Conservation (phyloP, 2,329 filamentous ascomycete genomes). For the Pezicula rhizophila region DNA sequence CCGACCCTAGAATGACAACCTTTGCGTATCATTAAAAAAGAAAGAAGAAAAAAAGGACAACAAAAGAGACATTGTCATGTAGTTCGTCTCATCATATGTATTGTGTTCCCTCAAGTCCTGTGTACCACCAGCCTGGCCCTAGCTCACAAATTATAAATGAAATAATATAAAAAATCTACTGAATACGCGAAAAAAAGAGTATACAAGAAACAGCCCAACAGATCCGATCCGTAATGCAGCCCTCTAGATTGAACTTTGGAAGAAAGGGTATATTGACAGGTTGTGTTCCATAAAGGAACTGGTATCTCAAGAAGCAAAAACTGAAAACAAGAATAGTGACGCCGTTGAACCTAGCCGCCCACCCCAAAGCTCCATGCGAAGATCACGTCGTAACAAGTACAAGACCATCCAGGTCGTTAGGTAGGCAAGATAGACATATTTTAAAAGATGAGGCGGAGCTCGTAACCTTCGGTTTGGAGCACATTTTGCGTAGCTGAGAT, state of each 20-base stretch:
- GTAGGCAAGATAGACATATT: slow-evolving; percentile 12
- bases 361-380: slow-evolving; percentile 5
- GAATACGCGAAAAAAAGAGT: slow-evolving; percentile 2
- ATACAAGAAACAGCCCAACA: slow-evolving; percentile 4
- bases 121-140: background rate
- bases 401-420: slow-evolving; percentile 19
- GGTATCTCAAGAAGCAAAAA: slow-evolving; percentile 21
- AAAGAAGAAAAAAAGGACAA: slow-evolving; percentile 1
- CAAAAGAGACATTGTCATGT: slow-evolving; percentile 7
- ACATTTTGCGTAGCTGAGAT: slow-evolving; percentile 16
- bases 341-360: slow-evolving; percentile 12
- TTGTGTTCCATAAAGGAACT: slow-evolving; percentile 19
- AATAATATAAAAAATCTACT: slow-evolving; percentile 6
- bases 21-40: slow-evolving; percentile 2
- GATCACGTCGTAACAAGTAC: slow-evolving; percentile 22
- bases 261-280: slow-evolving; percentile 8
- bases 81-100: slow-evolving; percentile 7
- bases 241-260: slow-evolving; percentile 9
- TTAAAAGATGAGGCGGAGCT: slow-evolving; percentile 29
- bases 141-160: background rate
- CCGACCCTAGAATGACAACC: background rate
- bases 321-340: slow-evolving; percentile 16
- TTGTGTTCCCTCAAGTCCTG: background rate
- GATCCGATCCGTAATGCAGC: slow-evolving; percentile 8
- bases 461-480: slow-evolving; percentile 24